A percentile compares a stretch with the other conserved stretches of the same genome.
phyloP scores from a whole-genome alignment of 768 basidiomycete genomes.

The Leccinum uliginosum region DNA sequence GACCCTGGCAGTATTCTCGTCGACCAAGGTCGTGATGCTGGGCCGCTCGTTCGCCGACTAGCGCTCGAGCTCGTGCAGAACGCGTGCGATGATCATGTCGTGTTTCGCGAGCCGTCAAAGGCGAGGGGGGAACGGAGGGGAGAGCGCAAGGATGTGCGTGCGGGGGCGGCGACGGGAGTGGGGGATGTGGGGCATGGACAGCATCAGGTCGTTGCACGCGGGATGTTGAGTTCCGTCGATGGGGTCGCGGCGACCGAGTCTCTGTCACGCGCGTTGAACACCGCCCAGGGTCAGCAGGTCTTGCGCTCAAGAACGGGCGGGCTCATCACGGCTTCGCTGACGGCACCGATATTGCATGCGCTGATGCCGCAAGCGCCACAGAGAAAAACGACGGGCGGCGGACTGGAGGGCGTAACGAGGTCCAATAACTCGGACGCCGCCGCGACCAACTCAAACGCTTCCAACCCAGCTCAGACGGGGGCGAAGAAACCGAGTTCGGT shows the following conservation, averaged over 20 bases:
- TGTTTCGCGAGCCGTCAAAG: conserved; percentile 35
- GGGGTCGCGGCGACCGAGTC: conserved; percentile 42
- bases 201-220: conserved; percentile 35
- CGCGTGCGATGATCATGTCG: conserved; percentile 60
- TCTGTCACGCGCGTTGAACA: conserved; percentile 44
- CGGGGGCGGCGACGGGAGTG: neutral
- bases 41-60: conserved; percentile 53
- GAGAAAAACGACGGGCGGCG: conserved; percentile 35
- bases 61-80: conserved; percentile 66
- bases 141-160: conserved; percentile 5
- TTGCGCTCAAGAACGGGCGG: conserved; percentile 33
- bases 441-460: conserved; percentile 11
- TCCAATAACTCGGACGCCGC: neutral
- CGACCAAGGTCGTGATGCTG: conserved; percentile 63
- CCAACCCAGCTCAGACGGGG: conserved; percentile 17
- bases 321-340: conserved; percentile 38
- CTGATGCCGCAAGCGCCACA: conserved; percentile 48
- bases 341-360: conserved; percentile 58
- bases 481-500: conserved; percentile 42
- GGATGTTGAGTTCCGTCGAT: conserved; percentile 39
- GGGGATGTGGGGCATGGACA: conserved; percentile 22
- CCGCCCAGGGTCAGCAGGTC: conserved; percentile 28
- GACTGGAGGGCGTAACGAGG: conserved; percentile 20
- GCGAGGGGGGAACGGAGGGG: conserved; percentile 45
- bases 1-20: conserved; percentile 71